phyloP scores from a whole-genome alignment of 2,329 filamentous ascomycete species.

The Cladosporium sp. region DNA sequence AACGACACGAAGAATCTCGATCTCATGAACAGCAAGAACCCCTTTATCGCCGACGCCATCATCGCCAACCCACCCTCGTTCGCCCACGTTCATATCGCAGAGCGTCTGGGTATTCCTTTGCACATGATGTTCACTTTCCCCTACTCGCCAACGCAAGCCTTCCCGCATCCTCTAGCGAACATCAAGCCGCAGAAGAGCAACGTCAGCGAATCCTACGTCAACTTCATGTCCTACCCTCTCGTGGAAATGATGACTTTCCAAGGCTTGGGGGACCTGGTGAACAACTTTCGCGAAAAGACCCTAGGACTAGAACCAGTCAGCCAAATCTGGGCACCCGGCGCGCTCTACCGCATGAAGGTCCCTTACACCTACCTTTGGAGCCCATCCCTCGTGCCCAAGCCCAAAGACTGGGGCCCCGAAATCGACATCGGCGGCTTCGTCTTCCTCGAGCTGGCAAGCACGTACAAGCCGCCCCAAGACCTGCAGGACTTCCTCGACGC shows the following conservation, averaged over 20 bases:
- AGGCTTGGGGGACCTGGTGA: conserved; percentile 83
- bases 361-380: conserved; percentile 94
- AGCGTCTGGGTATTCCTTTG: conserved; percentile 66
- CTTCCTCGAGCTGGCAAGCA: conserved; percentile 62
- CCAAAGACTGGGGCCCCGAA: conserved; percentile 65
- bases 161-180: conserved; percentile 80
- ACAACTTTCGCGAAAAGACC: conserved; percentile 69
- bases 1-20: conserved; percentile 41
- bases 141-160: conserved; percentile 77
- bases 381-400: conserved; percentile 68
- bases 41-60: conserved; percentile 78
- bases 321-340: conserved; percentile 73
- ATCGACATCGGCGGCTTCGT: conserved; percentile 74
- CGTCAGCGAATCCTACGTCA: conserved; percentile 67
- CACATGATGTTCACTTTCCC: conserved; percentile 96
- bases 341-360: conserved; percentile 67
- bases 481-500: conserved; percentile 62
- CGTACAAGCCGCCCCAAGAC: conserved; percentile 59
- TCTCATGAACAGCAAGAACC: conserved; percentile 43
- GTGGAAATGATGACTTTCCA: conserved; percentile 94
- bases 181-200: conserved; percentile 60
- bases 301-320: conserved; percentile 73
- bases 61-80: conserved; percentile 75
- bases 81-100: conserved; percentile 67
- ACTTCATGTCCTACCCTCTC: conserved; percentile 75